Base-by-base conservation (phyloP, 225 moss, liverwort and hornwort genomes). In the Sphagnum tenellum region DNA sequence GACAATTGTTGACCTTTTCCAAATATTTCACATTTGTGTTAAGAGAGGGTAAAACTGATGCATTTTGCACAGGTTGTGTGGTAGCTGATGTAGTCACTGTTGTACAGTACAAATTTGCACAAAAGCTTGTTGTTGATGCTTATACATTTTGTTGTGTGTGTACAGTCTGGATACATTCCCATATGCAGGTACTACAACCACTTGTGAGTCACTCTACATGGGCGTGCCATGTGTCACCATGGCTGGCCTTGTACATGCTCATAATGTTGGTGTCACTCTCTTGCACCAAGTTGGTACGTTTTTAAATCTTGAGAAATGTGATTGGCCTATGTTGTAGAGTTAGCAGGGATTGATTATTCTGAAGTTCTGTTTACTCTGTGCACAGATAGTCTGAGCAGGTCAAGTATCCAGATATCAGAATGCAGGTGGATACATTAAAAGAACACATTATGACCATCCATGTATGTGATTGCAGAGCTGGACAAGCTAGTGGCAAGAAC, bases 121-220 rank as follows among this genome's bases (percentile, higher is more conserved):
- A 12, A 12, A 57, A 10, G 62, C 29, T 45, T 62, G 9, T 3
- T 46, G 11, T 62, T 7, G 11, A 62, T 4, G 7, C n/a, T 62
- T 3, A 0, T 29, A 29, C 1, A 29, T 29, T 29, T 29, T 45
- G 10, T 5, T 63, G 44, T 49, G 60, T 55, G 45, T 8, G 49
- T 85, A 79, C 88, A 98, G 98, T 71, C 80, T 98, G 73, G 98
- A 98, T 66, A 98, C 98, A 57, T 98, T 98, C 66, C 98, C 98
- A 6, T 98, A 98, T 72, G 98, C 93, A 62, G 98, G 98, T 61
- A 98, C 98, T 51, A 98, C 98, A 3, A 98, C 98, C 48, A 98
- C 98, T 56, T 98, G 98, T 83, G 98, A 98, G 75, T 98, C 98
- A 65, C 93, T 98, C 48, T 98, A 98, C 59, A 98, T 98, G 98